Percentiles rank a stretch among this genome's conserved stretches.
Evolutionary conservation across 73 alveolate species (phyloP).

Genomic region (Stentor roeselii): DNA sequence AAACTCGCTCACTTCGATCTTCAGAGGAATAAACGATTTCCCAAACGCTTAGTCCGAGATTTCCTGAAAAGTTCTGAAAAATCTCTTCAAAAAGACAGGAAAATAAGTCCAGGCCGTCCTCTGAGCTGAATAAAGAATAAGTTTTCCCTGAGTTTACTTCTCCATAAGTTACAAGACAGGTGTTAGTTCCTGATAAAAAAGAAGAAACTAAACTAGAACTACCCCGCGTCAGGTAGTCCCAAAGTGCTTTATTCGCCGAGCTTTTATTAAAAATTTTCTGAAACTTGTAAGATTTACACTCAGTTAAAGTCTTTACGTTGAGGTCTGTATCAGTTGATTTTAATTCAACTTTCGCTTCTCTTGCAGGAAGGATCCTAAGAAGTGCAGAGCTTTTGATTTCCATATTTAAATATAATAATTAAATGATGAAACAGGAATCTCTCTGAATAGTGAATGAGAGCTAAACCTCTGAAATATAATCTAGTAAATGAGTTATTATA

Average conservation of each 20-base stretch:
- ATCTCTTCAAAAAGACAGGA: not conserved
- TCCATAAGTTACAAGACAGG: not conserved
- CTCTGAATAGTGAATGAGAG: not conserved
- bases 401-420: not conserved
- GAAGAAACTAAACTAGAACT: not conserved
- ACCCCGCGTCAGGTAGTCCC: slow-evolving; percentile 7
- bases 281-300: not conserved
- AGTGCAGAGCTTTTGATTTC: not conserved
- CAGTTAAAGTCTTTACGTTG: not conserved
- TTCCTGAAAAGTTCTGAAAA: not conserved
- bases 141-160: slow-evolving; percentile 4
- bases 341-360: not conserved
- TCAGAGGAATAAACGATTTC: not conserved
- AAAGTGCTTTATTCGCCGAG: not conserved
- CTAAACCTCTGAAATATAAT: not conserved
- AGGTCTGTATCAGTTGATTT: not conserved
- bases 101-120: not conserved
- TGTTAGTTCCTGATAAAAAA: not conserved
- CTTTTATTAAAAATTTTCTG: not conserved
- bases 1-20: not conserved
- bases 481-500: not conserved
- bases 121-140: not conserved
- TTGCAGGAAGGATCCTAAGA: not conserved
- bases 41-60: not conserved
- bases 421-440: not conserved